Evolutionary conservation across 441 rosid species (phyloP).

Genomic region (Populus trichocarpa): DNA sequence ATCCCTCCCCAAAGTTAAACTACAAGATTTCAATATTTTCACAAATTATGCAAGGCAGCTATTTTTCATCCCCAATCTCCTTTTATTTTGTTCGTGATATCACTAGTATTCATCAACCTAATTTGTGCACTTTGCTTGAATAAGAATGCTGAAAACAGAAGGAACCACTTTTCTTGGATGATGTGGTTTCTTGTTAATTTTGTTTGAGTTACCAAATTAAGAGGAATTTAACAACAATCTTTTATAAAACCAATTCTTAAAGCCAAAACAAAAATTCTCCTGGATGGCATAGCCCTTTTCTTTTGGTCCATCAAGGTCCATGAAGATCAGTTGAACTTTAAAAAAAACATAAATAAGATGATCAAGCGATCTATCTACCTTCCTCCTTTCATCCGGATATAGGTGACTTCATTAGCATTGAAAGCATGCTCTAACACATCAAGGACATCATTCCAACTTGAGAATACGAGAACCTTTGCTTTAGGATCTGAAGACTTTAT

Average conservation of each 20-base stretch:
- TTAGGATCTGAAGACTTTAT: too few relatives aligned
- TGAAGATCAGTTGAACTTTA: background rate
- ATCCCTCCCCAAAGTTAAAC: background rate
- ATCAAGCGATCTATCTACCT: constrained; percentile 43
- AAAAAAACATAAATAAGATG: background rate
- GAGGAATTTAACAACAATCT: background rate
- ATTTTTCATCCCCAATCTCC: background rate
- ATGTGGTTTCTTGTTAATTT: background rate
- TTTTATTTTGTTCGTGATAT: background rate
- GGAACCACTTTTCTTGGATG: background rate
- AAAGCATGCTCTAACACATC: constrained; percentile 94
- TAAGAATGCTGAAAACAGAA: background rate
- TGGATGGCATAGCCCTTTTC: background rate
- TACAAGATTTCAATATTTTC: background rate
- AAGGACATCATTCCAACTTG: constrained; percentile 99
- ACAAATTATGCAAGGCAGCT: background rate
- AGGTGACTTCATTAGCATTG: constrained; percentile 60
- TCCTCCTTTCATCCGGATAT: constrained; percentile 94
- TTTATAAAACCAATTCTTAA: background rate
- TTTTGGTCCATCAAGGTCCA: background rate
- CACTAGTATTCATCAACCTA: background rate
- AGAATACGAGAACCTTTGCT: too few relatives aligned
- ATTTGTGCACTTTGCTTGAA: background rate
- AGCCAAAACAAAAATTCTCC: background rate
- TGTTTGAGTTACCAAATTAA: background rate